Evolutionary conservation across 1,284 basidiomycete genomes (phyloP).

Genomic region (Melampsora larici-populina): DNA sequence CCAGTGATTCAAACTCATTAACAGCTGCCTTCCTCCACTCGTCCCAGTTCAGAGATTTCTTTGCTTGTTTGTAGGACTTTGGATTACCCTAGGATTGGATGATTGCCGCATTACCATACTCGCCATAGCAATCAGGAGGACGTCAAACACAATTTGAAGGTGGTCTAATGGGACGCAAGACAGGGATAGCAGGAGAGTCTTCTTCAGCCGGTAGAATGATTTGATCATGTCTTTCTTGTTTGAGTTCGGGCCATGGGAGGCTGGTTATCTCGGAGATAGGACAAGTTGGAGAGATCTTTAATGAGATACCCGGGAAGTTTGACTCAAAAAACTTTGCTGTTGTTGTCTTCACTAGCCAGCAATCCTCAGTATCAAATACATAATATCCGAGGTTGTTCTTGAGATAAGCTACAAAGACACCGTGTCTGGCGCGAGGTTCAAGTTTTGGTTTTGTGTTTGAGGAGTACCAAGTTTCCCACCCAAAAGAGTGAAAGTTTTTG

Average conservation of each 20-base stretch:
- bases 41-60: background rate
- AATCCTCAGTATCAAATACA: background rate
- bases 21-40: background rate
- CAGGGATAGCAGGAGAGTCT: too few species aligned
- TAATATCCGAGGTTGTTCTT: background rate
- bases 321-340: background rate
- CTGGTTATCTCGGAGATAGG: background rate
- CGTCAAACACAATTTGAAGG: background rate
- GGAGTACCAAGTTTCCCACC: background rate
- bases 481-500: background rate
- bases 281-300: too few species aligned
- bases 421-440: background rate
- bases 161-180: too few species aligned
- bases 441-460: conserved; percentile 1
- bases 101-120: background rate
- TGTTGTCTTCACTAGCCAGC: too few species aligned
- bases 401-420: background rate
- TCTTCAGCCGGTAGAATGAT: too few species aligned
- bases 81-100: background rate
- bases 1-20: background rate
- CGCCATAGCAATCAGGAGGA: background rate
- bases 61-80: background rate
- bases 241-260: background rate
- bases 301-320: background rate
- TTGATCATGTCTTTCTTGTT: background rate